Conservation (phyloP, 495 filamentous ascomycete species). For the Xylaria longipes region DNA sequence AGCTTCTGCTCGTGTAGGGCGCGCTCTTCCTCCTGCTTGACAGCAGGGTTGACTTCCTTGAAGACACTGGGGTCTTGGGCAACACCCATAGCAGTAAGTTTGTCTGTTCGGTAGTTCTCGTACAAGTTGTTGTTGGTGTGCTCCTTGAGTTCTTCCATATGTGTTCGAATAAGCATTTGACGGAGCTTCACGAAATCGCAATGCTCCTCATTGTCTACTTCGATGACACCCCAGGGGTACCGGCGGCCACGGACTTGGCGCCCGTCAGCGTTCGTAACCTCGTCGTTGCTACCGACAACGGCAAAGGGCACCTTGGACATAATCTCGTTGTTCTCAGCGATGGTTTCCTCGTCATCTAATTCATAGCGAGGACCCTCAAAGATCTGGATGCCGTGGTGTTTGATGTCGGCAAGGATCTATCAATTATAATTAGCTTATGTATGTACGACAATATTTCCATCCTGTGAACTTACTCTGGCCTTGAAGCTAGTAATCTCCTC, state of each 20-base stretch:
- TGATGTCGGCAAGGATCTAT: slow-evolving; percentile 96
- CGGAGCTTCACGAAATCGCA: slow-evolving; percentile 99
- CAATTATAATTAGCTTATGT: slow-evolving; percentile 27
- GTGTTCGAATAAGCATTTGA: slow-evolving; percentile 99
- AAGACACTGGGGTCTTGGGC: slow-evolving; percentile 98
- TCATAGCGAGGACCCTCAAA: slow-evolving; percentile 99
- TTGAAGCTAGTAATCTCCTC: slow-evolving; percentile 95
- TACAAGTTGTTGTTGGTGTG: slow-evolving; percentile 99
- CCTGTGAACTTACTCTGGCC: slow-evolving; percentile 72
- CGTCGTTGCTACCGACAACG: slow-evolving; percentile 93
- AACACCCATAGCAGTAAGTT: slow-evolving; percentile 97
- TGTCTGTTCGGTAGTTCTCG: slow-evolving; percentile 99
- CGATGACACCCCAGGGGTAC: slow-evolving; percentile 98
- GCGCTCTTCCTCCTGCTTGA: slow-evolving; percentile 99
- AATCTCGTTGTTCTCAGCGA: slow-evolving; percentile 99
- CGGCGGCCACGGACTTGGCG: slow-evolving; percentile 94
- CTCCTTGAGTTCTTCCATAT: slow-evolving; percentile 99
- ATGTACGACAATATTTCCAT: background rate
- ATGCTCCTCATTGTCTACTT: slow-evolving; percentile 99
- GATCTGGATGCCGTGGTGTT: slow-evolving; percentile 95
- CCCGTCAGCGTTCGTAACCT: slow-evolving; percentile 88
- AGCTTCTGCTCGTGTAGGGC: slow-evolving; percentile 98
- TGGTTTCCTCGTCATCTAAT: slow-evolving; percentile 98
- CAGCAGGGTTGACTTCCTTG: slow-evolving; percentile 99
- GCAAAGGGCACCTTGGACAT: slow-evolving; percentile 99